A percentile compares a stretch with the other conserved stretches of the same genome.
Evolutionary conservation across 1,139 yeast species (phyloP).

Genomic region (Diutina mesorugosa): DNA sequence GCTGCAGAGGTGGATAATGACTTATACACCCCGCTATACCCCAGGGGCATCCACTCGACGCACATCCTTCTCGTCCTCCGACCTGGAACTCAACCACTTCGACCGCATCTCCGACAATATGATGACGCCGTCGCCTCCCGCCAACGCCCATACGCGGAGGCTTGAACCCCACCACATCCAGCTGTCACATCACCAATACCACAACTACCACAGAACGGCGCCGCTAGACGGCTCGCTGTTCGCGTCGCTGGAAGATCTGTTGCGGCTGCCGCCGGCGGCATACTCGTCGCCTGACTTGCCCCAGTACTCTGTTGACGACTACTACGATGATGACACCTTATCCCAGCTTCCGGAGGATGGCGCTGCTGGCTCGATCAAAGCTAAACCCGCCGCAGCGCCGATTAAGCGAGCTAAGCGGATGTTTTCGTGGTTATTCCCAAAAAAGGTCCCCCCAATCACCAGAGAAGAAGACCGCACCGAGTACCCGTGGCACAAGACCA

Average conservation of each 20-base stretch:
- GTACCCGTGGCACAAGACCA: conserved; percentile 24
- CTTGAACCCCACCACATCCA: not conserved
- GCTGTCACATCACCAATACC: not conserved
- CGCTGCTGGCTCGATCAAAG: not conserved
- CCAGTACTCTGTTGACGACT: not conserved
- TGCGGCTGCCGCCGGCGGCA: not conserved
- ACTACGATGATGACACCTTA: not conserved
- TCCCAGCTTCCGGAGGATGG: not conserved
- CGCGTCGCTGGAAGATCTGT: not conserved
- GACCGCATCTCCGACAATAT: not conserved
- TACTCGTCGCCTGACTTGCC: not conserved
- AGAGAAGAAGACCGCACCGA: conserved; percentile 22
- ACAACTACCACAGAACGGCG: not conserved
- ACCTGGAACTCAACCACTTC: not conserved
- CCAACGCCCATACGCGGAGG: not conserved
- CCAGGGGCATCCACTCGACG: not conserved
- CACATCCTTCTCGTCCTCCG: not conserved
- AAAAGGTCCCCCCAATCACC: conserved; percentile 21
- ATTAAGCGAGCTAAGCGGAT: conserved; percentile 10
- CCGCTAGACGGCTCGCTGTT: not conserved
- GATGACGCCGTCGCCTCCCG: not conserved
- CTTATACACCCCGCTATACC: not conserved
- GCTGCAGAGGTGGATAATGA: not conserved
- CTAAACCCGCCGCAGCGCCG: not conserved
- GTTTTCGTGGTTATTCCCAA: conserved; percentile 22